Evolutionary conservation across 2,329 filamentous ascomycete genomes (phyloP).

Genomic region (Didymella segeticola): DNA sequence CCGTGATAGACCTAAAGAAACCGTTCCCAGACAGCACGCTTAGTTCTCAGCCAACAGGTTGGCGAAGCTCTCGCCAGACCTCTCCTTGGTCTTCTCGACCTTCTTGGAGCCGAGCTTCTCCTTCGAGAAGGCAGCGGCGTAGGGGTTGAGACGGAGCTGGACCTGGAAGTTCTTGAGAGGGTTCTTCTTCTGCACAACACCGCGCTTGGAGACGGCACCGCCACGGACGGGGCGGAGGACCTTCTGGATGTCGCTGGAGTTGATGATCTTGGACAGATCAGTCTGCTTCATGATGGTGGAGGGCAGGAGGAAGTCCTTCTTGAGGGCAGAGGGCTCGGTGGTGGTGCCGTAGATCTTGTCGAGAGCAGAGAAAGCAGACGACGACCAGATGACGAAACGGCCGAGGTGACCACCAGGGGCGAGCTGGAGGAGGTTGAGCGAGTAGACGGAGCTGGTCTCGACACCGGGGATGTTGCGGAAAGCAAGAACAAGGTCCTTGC

Average conservation of each 20-base stretch:
- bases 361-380: constrained; percentile 92
- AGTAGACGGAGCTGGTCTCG: constrained; percentile 91
- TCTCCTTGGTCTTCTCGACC: constrained; percentile 66
- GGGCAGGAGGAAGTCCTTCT: constrained; percentile 99
- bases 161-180: constrained; percentile 99
- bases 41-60: constrained; percentile 58
- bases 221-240: constrained; percentile 93
- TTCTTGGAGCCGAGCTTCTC: constrained; percentile 79
- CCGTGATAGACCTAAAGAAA: constrained; percentile 28
- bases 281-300: constrained; percentile 91
- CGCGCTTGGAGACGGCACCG: constrained; percentile 86
- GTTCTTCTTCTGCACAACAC: constrained; percentile 99
- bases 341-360: constrained; percentile 97
- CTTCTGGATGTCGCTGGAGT: constrained; percentile 97
- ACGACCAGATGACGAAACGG: constrained; percentile 99
- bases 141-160: constrained; percentile 97
- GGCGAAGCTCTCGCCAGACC: constrained; percentile 60
- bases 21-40: constrained; percentile 32
- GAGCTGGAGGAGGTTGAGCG: constrained; percentile 98
- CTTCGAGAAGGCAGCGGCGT: constrained; percentile 89
- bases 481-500: constrained; percentile 89
- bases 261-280: constrained; percentile 97
- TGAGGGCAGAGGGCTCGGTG: constrained; percentile 85
- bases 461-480: constrained; percentile 99
- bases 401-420: constrained; percentile 98